Evolutionary conservation across 192 early-diverging fungal species (phyloP).

Genomic region (Dissophora ornata): DNA sequence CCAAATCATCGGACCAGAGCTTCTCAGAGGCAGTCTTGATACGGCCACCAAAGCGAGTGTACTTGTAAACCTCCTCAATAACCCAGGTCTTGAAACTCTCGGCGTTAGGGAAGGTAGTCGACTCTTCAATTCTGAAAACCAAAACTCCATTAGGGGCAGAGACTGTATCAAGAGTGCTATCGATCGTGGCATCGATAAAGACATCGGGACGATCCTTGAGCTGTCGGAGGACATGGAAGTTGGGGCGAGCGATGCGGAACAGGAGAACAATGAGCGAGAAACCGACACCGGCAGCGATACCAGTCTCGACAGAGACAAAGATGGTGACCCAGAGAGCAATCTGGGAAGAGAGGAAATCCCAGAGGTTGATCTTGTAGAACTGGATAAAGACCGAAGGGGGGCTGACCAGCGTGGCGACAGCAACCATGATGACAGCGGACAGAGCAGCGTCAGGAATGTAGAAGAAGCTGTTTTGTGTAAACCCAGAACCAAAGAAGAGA

Average conservation of each 20-base stretch:
- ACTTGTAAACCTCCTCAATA: slow-evolving; percentile 58
- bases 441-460: slow-evolving; percentile 86
- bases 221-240: slow-evolving; percentile 61
- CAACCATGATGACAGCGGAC: slow-evolving; percentile 86
- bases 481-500: background rate
- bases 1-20: slow-evolving; percentile 71
- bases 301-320: slow-evolving; percentile 76
- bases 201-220: slow-evolving; percentile 40
- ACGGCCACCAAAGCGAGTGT: slow-evolving; percentile 59
- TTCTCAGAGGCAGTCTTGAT: slow-evolving; percentile 59
- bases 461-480: slow-evolving; percentile 65
- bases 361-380: slow-evolving; percentile 68
- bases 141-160: slow-evolving; percentile 71
- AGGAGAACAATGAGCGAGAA: slow-evolving; percentile 82
- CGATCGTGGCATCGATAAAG: slow-evolving; percentile 18
- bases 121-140: slow-evolving; percentile 75
- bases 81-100: slow-evolving; percentile 60
- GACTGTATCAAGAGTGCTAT: slow-evolving; percentile 40
- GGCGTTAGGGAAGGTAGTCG: slow-evolving; percentile 77
- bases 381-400: slow-evolving; percentile 70
- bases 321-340: slow-evolving; percentile 50
- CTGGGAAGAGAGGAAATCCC: slow-evolving; percentile 45
- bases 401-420: slow-evolving; percentile 84
- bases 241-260: slow-evolving; percentile 81
- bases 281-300: slow-evolving; percentile 82